These are phyloP conservation scores for Chamaecyparis obtusa DNA, from an alignment of 75 land plant genomes.

Conservation along the genomic window DNA sequence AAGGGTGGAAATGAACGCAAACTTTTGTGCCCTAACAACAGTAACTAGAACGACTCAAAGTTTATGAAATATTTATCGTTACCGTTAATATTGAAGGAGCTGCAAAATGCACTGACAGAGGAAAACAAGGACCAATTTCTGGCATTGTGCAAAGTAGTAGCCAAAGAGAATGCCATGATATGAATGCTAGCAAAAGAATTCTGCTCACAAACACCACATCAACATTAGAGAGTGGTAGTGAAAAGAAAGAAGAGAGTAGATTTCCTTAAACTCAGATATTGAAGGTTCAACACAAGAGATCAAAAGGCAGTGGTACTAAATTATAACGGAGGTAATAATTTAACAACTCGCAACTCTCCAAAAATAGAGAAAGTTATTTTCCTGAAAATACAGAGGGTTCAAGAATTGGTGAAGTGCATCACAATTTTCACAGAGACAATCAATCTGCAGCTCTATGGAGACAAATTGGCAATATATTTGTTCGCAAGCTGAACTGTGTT, in stretches of 20 bases:
- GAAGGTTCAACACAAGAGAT: constrained; percentile 5
- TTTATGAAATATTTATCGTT: no score
- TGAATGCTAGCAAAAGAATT: neutral
- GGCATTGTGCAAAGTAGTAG: neutral
- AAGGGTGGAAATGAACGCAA: no score
- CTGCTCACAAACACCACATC: neutral
- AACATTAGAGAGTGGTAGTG: neutral
- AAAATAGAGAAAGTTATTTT: neutral
- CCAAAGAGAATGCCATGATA: neutral
- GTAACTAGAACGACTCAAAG: no score
- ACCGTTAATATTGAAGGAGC: neutral
- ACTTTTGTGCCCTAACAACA: no score
- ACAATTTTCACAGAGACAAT: neutral
- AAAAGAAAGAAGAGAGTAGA: constrained; percentile 7
- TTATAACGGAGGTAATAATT: neutral
- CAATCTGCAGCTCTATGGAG: neutral
- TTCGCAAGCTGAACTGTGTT: constrained; percentile 10
- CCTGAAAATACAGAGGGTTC: neutral
- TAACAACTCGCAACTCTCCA: neutral
- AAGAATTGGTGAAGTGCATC: constrained; percentile 2
- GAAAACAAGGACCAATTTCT: constrained; percentile 4
- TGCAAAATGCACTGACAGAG: neutral
- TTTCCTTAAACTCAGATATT: neutral
- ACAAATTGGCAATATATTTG: neutral
- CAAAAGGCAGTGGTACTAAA: constrained; percentile 2